A percentile compares a stretch with the other conserved stretches of the same genome.
Evolutionary conservation across 2,329 filamentous ascomycete species (phyloP).

Genomic region (Alternaria arborescens): DNA sequence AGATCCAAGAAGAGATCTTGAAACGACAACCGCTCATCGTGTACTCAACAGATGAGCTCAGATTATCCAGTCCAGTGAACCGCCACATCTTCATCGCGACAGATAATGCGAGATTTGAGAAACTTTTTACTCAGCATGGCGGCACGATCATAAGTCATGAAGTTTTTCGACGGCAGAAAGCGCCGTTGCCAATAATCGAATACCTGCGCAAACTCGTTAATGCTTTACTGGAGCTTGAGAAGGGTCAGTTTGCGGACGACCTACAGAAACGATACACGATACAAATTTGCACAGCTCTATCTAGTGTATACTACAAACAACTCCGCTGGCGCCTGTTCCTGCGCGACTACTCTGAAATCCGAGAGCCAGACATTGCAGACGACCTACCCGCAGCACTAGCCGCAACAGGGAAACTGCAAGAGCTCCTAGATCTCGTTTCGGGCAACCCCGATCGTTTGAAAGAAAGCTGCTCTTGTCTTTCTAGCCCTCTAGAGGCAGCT

Average conservation of each 20-base stretch:
- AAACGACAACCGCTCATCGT: not conserved
- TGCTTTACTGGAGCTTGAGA: not conserved
- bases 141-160: constrained; percentile 4
- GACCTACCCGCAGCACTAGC: constrained; percentile 2
- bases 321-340: not conserved
- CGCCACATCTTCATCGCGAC: not conserved
- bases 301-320: constrained; percentile 1
- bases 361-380: not conserved
- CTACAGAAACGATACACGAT: constrained; percentile 6
- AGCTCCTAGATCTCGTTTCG: not conserved
- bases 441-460: not conserved
- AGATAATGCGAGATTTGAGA: constrained; percentile 6
- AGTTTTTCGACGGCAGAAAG: not conserved
- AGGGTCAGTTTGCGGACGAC: not conserved
- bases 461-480: not conserved
- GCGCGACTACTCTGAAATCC: not conserved
- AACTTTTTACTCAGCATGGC: constrained; percentile 9
- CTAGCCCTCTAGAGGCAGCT: not conserved
- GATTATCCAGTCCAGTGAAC: not conserved
- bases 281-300: constrained; percentile 5
- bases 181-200: not conserved
- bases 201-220: not conserved
- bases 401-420: not conserved
- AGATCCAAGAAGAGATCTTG: constrained; percentile 11
- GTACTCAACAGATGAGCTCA: not conserved